These are phyloP conservation scores for Penicillium nordicum DNA, from an alignment of 2,329 filamentous ascomycete species.

Conservation along the genomic window DNA sequence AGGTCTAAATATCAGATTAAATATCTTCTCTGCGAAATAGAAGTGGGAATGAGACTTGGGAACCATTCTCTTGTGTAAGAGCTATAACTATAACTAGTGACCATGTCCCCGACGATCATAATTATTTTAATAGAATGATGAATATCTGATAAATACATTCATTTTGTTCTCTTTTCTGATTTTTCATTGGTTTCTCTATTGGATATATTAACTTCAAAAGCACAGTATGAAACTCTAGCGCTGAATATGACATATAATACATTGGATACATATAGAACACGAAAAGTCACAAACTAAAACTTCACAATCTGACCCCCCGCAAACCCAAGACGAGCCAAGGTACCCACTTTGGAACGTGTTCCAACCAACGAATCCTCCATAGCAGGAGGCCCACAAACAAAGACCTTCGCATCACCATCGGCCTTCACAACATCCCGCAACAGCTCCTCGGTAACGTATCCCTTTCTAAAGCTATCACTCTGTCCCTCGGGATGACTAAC, in stretches of 20 bases:
- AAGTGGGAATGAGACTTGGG: not conserved
- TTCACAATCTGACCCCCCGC: slow-evolving; percentile 56
- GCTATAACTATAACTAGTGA: not conserved
- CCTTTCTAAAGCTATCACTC: slow-evolving; percentile 48
- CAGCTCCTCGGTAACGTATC: slow-evolving; percentile 57
- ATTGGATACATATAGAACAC: not conserved
- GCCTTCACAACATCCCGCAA: slow-evolving; percentile 50
- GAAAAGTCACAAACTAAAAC: slow-evolving; percentile 43
- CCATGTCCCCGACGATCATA: not conserved
- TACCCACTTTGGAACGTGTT: slow-evolving; percentile 39
- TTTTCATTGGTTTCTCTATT: too few relatives aligned
- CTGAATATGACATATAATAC: not conserved
- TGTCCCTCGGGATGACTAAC: slow-evolving; percentile 46
- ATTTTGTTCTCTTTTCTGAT: not conserved
- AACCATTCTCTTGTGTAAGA: not conserved
- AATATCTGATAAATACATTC: not conserved
- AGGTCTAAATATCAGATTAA: not conserved
- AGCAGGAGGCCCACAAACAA: slow-evolving; percentile 65
- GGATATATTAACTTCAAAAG: not conserved
- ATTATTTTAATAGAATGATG: not conserved
- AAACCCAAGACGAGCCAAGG: slow-evolving; percentile 58
- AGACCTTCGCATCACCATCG: slow-evolving; percentile 55
- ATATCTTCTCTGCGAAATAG: not conserved
- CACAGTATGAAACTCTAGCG: not conserved
- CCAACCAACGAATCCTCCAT: slow-evolving; percentile 55